Conservation (phyloP, 805 yeast species). For the Ogataea chonburiensis region DNA sequence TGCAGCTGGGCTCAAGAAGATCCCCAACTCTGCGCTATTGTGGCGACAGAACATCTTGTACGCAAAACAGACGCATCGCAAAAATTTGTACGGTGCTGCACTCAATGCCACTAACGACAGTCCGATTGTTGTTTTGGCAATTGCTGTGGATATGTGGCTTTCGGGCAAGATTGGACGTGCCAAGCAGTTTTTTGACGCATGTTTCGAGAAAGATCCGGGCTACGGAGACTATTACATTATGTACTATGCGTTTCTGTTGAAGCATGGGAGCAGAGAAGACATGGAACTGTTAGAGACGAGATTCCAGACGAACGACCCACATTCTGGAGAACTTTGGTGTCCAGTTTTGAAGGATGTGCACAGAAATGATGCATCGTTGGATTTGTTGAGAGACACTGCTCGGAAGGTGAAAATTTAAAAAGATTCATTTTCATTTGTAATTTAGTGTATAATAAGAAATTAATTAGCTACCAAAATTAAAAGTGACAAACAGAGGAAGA, state of each 20-base stretch:
- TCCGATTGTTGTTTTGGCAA: conserved; percentile 54
- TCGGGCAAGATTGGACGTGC: conserved; percentile 66
- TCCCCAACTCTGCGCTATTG: conserved; percentile 57
- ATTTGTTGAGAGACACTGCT: conserved; percentile 18
- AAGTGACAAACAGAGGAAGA: too few relatives aligned
- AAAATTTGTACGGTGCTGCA: conserved; percentile 67
- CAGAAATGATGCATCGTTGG: conserved; percentile 19
- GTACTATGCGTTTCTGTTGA: conserved; percentile 46
- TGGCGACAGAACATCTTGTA: conserved; percentile 64
- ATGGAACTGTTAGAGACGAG: conserved; percentile 34
- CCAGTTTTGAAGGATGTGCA: conserved; percentile 43
- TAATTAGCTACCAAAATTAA: too few relatives aligned
- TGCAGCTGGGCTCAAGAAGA: conserved; percentile 54
- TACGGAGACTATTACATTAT: conserved; percentile 81
- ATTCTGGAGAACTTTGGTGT: conserved; percentile 63
- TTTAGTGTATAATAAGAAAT: conserved; percentile 1
- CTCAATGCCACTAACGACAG: conserved; percentile 63
- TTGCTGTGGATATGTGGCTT: conserved; percentile 67
- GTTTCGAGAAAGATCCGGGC: conserved; percentile 45
- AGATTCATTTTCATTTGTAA: too few relatives aligned
- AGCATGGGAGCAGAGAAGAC: conserved; percentile 40
- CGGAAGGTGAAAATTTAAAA: too few relatives aligned
- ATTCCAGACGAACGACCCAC: conserved; percentile 50
- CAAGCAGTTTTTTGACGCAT: conserved; percentile 70
- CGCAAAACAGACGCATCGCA: conserved; percentile 42